Percentiles rank a stretch among this genome's conserved stretches.
These are phyloP conservation scores for Silene noctiflora DNA, from an alignment of 179 eudicot genomes.

Conservation along the genomic window DNA sequence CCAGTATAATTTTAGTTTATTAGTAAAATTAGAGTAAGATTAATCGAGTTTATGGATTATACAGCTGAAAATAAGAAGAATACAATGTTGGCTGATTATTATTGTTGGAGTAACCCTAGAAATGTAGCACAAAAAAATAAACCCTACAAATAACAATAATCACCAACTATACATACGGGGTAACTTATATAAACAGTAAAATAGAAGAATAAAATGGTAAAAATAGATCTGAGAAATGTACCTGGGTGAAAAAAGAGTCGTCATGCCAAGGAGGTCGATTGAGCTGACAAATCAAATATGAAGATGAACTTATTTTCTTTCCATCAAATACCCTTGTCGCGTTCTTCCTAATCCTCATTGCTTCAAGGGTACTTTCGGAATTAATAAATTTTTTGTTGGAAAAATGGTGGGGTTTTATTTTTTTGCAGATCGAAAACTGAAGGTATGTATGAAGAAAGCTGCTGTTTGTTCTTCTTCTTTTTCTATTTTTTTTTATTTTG, in stretches of 20 bases:
- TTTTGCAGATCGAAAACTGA: background rate
- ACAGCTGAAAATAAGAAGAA: slow-evolving; percentile 11
- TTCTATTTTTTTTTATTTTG: too few relatives aligned
- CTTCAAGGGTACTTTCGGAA: background rate
- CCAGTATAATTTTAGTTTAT: background rate
- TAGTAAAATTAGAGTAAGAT: too few relatives aligned
- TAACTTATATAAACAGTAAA: background rate
- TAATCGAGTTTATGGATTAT: slow-evolving; percentile 19
- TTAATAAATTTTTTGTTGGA: too few relatives aligned
- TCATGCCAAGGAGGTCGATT: slow-evolving; percentile 73
- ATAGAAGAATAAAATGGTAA: background rate
- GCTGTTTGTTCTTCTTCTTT: background rate
- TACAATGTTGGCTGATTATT: background rate
- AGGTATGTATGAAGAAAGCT: background rate
- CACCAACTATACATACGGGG: too few relatives aligned
- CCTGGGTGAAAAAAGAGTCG: slow-evolving; percentile 33
- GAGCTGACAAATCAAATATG: slow-evolving; percentile 46
- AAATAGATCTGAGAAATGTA: slow-evolving; percentile 22
- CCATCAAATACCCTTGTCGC: slow-evolving; percentile 20
- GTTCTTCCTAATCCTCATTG: slow-evolving; percentile 40
- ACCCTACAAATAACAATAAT: slow-evolving; percentile 37
- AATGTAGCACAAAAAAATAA: background rate
- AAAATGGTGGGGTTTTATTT: background rate
- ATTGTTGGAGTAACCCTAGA: slow-evolving; percentile 20
- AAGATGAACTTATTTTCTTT: slow-evolving; percentile 14